These are phyloP conservation scores for Botrytis porri DNA, from an alignment of 2,329 filamentous ascomycete genomes.

Conservation along the genomic window DNA sequence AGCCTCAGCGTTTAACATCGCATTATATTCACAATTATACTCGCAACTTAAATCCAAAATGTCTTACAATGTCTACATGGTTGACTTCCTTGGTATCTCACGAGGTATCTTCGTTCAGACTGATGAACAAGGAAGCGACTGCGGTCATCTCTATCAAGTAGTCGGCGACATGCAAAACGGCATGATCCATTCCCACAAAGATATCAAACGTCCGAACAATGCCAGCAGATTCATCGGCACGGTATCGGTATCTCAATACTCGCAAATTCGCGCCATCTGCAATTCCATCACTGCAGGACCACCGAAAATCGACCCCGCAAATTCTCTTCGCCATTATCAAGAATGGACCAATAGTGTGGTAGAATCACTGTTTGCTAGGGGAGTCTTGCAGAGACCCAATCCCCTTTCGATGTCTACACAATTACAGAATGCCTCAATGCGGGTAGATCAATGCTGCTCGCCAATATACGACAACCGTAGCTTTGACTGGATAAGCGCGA, in stretches of 20 bases:
- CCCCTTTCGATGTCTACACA: constrained; percentile 5
- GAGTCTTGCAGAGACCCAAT: not conserved
- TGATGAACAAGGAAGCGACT: constrained; percentile 6
- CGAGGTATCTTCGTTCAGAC: constrained; percentile 21
- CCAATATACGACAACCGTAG: constrained; percentile 11
- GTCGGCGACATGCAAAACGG: constrained; percentile 20
- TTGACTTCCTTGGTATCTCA: constrained; percentile 17
- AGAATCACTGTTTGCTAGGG: not conserved
- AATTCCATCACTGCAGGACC: constrained; percentile 16
- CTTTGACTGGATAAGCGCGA: constrained; percentile 14
- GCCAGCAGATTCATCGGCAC: constrained; percentile 16
- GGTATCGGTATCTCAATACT: constrained; percentile 14
- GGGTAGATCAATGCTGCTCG: constrained; percentile 13
- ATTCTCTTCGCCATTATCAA: constrained; percentile 15
- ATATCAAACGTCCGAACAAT: constrained; percentile 10
- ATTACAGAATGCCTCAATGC: not conserved
- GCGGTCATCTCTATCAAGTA: constrained; percentile 21
- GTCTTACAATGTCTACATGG: constrained; percentile 17
- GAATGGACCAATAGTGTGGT: constrained; percentile 11
- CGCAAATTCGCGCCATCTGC: constrained; percentile 11
- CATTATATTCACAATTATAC: not conserved
- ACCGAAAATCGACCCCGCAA: constrained; percentile 10
- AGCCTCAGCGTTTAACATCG: not conserved
- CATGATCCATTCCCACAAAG: constrained; percentile 20
- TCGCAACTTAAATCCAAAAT: not conserved